Percentiles rank a stretch among this genome's conserved stretches.
These are phyloP conservation scores for Neurospora sp. DNA, from an alignment of 495 filamentous ascomycete species.

Conservation along the genomic window DNA sequence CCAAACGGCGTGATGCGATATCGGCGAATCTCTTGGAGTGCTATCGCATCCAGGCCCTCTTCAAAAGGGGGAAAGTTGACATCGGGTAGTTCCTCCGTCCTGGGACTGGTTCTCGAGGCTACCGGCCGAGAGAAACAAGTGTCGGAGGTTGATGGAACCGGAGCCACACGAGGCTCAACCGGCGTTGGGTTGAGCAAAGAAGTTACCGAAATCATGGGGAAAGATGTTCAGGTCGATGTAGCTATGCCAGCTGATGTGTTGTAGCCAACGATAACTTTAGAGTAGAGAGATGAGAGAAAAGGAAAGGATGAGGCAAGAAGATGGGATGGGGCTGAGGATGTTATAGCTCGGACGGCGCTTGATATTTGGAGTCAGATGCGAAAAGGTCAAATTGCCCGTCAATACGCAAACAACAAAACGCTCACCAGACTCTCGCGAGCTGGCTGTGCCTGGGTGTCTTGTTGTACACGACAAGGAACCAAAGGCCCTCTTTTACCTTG, in stretches of 20 bases:
- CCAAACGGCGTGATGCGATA: conserved; percentile 61
- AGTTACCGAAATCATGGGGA: conserved; percentile 44
- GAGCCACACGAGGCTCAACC: conserved; percentile 27
- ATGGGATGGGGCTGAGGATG: conserved; percentile 7
- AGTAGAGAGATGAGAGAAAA: conserved; percentile 16
- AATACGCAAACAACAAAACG: conserved; percentile 23
- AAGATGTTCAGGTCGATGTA: background rate
- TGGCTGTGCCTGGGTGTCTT: conserved; percentile 3
- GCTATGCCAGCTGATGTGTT: background rate
- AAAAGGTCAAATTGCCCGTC: conserved; percentile 12
- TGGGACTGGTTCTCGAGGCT: conserved; percentile 19
- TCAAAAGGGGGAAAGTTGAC: conserved; percentile 63
- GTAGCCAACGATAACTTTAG: conserved; percentile 7
- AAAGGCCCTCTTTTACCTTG: conserved; percentile 28
- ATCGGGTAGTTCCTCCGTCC: conserved; percentile 39
- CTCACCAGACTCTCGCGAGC: conserved; percentile 10
- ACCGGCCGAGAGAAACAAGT: conserved; percentile 14
- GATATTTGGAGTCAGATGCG: conserved; percentile 14
- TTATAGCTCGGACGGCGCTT: conserved; percentile 29
- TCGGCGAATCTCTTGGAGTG: conserved; percentile 43
- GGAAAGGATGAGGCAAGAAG: conserved; percentile 11
- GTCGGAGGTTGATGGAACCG: conserved; percentile 9
- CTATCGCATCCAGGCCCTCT: conserved; percentile 38
- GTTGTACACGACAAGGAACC: conserved; percentile 25
- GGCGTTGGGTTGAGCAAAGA: conserved; percentile 49